Base-by-base conservation (phyloP, 2,329 filamentous ascomycete species). In the Fusarium brevicatenulatum region DNA sequence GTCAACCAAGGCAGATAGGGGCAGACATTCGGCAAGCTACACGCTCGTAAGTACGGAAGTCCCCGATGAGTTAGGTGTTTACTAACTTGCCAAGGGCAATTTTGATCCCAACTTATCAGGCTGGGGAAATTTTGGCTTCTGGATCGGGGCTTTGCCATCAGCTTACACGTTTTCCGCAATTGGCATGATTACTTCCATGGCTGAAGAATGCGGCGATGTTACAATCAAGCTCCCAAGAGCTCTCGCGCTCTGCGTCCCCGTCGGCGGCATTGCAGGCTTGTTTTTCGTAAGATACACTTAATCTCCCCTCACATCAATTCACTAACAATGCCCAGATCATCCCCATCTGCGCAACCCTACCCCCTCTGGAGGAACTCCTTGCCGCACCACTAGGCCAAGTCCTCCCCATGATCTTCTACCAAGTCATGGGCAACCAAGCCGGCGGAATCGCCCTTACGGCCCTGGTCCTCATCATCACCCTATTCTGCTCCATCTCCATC, bases 371-470 rank as follows among this genome's bases (percentile, higher is more conserved):
- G 62, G 81, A 84, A 15, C 87, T 95, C 28, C 88, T 93, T n/a
- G 80, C 83, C 13, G 91, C 92, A 18, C 87, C 91, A 9, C 93
- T 90, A 39, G 91, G 91, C 15, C 93, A 95, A 76, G 93, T 93
- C 2, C 91, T 95, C 66, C 92, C 91, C 7, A 84, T 92, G 19
- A 84, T 95, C 42, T 95, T 95, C 86, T 92, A 92, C 81, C 90
- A 85, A 0, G 92, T 91, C 13, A 95, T 92, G 1, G 92, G 92
- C 3, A 92, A 91, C n/a, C 86, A 90, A 4, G 90, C 85, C 9
- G 93, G 92, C n/a, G 93, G 92, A 0, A 93, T 95, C 71, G 92
- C 91, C 0, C 84, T 95, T 7, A 85, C 94, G 6, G 92, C 95
- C 78, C 83, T 95, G 11, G 90, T 95, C 72, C 85, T 95, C 25